These are phyloP conservation scores for Mortierella antarctica DNA, from an alignment of 192 early-diverging fungal species.

Conservation along the genomic window DNA sequence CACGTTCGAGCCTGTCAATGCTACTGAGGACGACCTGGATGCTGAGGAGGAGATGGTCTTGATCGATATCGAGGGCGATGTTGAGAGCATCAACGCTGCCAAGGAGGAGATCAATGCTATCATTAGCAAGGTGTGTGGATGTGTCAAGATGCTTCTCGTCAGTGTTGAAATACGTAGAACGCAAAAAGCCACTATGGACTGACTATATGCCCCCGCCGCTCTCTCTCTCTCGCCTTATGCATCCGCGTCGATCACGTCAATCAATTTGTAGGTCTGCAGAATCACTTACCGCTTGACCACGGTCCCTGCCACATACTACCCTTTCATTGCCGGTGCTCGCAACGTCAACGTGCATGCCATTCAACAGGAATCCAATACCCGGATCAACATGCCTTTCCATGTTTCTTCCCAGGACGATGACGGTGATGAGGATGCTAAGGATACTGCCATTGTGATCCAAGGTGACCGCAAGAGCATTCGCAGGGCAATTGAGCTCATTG, in stretches of 20 bases:
- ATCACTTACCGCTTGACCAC: slow-evolving; percentile 70
- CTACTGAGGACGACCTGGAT: slow-evolving; percentile 60
- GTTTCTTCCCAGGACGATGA: slow-evolving; percentile 57
- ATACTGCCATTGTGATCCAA: slow-evolving; percentile 72
- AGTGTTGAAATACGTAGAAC: too few relatives aligned
- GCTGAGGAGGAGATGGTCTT: slow-evolving; percentile 73
- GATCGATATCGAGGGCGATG: slow-evolving; percentile 87
- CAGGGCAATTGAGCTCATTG: slow-evolving; percentile 71
- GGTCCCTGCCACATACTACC: slow-evolving; percentile 79
- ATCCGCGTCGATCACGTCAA: neutral
- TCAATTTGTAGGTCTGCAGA: slow-evolving; percentile 31
- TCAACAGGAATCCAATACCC: slow-evolving; percentile 69
- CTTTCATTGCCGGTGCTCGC: slow-evolving; percentile 86
- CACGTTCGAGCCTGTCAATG: slow-evolving; percentile 40
- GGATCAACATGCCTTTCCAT: slow-evolving; percentile 83
- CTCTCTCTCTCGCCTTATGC: slow-evolving; percentile 1
- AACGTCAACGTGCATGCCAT: slow-evolving; percentile 70
- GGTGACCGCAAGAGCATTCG: slow-evolving; percentile 83
- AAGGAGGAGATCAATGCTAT: slow-evolving; percentile 86
- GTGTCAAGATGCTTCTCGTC: neutral
- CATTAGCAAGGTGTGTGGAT: slow-evolving; percentile 71
- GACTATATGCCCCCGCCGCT: neutral
- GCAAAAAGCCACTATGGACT: neutral
- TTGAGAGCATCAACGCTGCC: slow-evolving; percentile 82
- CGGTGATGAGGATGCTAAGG: slow-evolving; percentile 38